Evolutionary conservation across 805 yeast species (phyloP).

Genomic region (Candida adriatica): DNA sequence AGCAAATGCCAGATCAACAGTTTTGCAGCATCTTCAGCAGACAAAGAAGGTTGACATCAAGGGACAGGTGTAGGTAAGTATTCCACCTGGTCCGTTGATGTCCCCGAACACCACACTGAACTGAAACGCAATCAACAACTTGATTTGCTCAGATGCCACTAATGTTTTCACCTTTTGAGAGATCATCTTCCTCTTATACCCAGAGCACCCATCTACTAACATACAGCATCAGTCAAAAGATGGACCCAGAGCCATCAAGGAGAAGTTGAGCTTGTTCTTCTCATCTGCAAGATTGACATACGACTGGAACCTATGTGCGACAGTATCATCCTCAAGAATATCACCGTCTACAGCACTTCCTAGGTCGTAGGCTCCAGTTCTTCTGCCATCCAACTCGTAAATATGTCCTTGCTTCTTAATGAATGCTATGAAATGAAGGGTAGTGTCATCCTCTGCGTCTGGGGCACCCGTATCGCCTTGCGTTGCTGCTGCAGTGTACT

Average conservation of each 20-base stretch:
- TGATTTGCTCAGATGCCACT: too few relatives aligned
- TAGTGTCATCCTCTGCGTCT: slow-evolving; percentile 41
- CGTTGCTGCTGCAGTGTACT: slow-evolving; percentile 34
- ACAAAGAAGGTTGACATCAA: slow-evolving; percentile 73
- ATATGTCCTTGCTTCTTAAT: slow-evolving; percentile 51
- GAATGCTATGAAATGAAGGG: slow-evolving; percentile 75
- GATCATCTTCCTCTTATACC: neutral
- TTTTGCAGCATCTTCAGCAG: slow-evolving; percentile 31
- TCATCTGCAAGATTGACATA: slow-evolving; percentile 63
- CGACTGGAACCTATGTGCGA: slow-evolving; percentile 51
- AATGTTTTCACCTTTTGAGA: neutral
- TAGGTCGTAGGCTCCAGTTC: slow-evolving; percentile 65
- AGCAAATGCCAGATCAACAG: slow-evolving; percentile 27
- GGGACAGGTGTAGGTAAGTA: slow-evolving; percentile 56
- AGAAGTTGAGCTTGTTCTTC: slow-evolving; percentile 54
- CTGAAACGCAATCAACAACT: neutral
- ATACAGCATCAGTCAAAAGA: slow-evolving; percentile 30
- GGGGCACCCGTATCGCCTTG: slow-evolving; percentile 56
- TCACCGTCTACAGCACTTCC: slow-evolving; percentile 37
- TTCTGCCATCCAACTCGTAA: slow-evolving; percentile 86
- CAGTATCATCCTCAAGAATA: slow-evolving; percentile 43
- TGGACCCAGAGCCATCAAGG: slow-evolving; percentile 72
- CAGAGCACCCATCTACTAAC: too few relatives aligned
- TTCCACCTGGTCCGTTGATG: neutral
- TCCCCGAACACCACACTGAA: neutral